Evolutionary conservation across 106 monocot species (phyloP).

Genomic region (Xerophyta viscosa): DNA sequence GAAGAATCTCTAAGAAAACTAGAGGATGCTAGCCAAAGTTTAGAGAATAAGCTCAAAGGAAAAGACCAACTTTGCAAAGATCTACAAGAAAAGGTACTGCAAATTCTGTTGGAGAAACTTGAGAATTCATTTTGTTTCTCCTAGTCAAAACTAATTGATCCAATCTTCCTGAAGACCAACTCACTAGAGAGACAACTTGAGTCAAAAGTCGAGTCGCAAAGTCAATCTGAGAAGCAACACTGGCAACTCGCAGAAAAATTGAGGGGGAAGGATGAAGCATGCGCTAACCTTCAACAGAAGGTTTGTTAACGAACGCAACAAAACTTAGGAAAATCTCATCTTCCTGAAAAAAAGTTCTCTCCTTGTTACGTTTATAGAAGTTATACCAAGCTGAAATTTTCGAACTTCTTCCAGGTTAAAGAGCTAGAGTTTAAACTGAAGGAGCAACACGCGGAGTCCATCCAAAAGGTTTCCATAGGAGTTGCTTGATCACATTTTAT

Average conservation of each 20-base stretch:
- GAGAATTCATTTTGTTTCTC: not conserved
- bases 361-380: too few species aligned
- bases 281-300: conserved; percentile 50
- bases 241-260: conserved; percentile 53
- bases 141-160: not conserved
- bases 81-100: conserved; percentile 78
- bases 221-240: conserved; percentile 45
- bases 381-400: too few species aligned
- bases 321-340: too few species aligned
- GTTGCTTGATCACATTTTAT: too few species aligned
- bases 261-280: conserved; percentile 65
- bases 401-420: conserved; percentile 51
- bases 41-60: conserved; percentile 63
- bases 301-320: conserved; percentile 13
- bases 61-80: conserved; percentile 57
- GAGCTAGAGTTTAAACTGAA: conserved; percentile 61
- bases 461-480: too few species aligned
- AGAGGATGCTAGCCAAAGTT: conserved; percentile 57
- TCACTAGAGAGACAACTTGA: conserved; percentile 56
- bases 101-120: conserved; percentile 1
- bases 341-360: too few species aligned
- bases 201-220: conserved; percentile 42
- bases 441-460: conserved; percentile 33
- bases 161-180: conserved; percentile 35
- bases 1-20: conserved; percentile 63